Evolutionary conservation across 345 rosid genomes (phyloP), one percentile per base, ranked within the genome.

Genomic region (Arabidopsis arenosa): DNA sequence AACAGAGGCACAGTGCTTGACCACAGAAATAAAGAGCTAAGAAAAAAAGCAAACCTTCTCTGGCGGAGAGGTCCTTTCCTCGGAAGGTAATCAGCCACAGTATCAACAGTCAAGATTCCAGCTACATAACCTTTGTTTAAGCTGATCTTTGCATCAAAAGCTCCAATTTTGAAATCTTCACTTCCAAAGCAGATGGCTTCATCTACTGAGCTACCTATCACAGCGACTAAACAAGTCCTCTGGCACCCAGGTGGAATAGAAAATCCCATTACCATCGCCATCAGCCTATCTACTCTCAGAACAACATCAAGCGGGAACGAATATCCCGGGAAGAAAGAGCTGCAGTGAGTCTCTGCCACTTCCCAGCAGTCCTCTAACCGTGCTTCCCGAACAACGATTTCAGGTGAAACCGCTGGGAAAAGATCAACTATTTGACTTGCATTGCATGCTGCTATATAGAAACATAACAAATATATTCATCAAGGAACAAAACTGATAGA

Each of bases 291-390:
- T 15, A 95, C 74, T 71, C 97, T 81, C 47, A 92, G 80, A 78
- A 88, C 84, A 64, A 95, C 83, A 66, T 89, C 96, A 37, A 95
- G 82, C 3, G 97, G 97, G 79, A 95, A 95, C 1, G 97, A 84
- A 68, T 88, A 92, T 15, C 81, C 85, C 0, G 99, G 99, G 80
- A 89, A 90, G 84, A 92, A 95, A 55, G 93, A 86, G 75, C 93
- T 88, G 82, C 97, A 92, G 67, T 92, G 97, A 75, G 97, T 95
- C 87, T 95, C 99, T 4, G 93, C 97, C 66, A 95, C 96, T 83
- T 95, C 97, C 97, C 99, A 95, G 41, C 92, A 88, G 74, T 95
- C 97, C 81, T 90, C 97, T 57, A 89, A 51, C 71, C 97, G 86
- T 21, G 97, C 99, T 85, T 95, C 99, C 72, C 99, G 83, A 36